Base-by-base conservation (phyloP, 1,139 yeast species). In the Hyphopichia buzzinii region DNA sequence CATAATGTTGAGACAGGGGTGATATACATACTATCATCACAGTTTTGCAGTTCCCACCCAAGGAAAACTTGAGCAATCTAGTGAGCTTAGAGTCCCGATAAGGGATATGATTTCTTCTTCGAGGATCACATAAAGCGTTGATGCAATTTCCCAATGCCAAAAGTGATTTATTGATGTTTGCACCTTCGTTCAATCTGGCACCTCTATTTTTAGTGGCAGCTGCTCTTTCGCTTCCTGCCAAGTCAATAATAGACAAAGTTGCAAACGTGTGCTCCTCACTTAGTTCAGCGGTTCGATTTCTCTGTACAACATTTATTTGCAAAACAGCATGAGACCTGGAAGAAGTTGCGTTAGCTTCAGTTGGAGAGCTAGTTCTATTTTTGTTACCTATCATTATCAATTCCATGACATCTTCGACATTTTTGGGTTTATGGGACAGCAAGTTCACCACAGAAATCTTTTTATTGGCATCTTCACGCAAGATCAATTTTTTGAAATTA, bases 221-320 rank as follows among this genome's bases (percentile, higher is more conserved):
- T 0, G 97, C 97, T 34, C 97, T 67, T 62, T 90, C 97, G 62
- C 95, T 85, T 3, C 97, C 97, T 0, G 97, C 97, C 34, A 90
- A 63, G 57, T 90, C 97, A 32, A 90, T 89, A 25, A 90, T 84
- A 0, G 94, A 84, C 23, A 90, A 64, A 0, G 95, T 84, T 0
- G 95, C 90, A 61, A 77, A 81, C 0, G 82, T 78, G 44, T 82
- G 90, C 29, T 79, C 76, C 52, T 84, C 87, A 13, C 69, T 69
- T 8, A 85, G 48, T 39, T 81, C 87, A 0, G 83, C 81, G 0
- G 84, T 75, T 39, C 83, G 66, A 36, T 77, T 72, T 34, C 62
- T 72, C 50, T 84, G 90, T 3, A 75, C 64, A 6, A 90, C 78
- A 50, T 84, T 83, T 27, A 90, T 79, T 50, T 88, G 96, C 25